Evolutionary conservation across 768 basidiomycete genomes (phyloP).

Genomic region (Auricularia cornea): DNA sequence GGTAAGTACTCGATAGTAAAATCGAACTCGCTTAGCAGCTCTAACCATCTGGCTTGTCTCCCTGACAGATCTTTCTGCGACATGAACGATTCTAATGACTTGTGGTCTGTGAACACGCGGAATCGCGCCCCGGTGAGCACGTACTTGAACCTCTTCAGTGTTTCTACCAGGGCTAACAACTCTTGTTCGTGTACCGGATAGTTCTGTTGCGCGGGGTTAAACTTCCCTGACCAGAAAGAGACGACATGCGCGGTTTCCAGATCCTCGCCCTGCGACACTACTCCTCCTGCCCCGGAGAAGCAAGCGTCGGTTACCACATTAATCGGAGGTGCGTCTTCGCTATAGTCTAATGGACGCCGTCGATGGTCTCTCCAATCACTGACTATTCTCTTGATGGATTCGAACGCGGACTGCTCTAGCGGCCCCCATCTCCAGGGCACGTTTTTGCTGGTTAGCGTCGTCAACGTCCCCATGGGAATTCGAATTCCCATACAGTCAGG

Average conservation of each 20-base stretch:
- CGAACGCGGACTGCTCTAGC: constrained; percentile 13
- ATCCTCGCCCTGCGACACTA: constrained; percentile 20
- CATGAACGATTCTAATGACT: constrained; percentile 1
- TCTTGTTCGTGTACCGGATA: constrained; percentile 35
- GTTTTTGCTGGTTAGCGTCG: constrained; percentile 10
- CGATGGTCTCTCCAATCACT: not conserved
- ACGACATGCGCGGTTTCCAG: constrained; percentile 19
- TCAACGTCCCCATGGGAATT: constrained; percentile 8
- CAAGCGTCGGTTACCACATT: constrained; percentile 27
- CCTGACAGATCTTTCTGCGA: constrained; percentile 1
- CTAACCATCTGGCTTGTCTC: constrained; percentile 3
- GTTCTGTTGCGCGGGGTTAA: constrained; percentile 30
- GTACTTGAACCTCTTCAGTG: constrained; percentile 4
- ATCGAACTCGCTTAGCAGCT: constrained; percentile 5
- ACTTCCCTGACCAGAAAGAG: constrained; percentile 30
- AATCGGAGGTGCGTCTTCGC: constrained; percentile 13
- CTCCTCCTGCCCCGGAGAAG: constrained; percentile 21
- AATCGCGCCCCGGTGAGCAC: not conserved
- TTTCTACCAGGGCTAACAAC: constrained; percentile 29
- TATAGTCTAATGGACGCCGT: constrained; percentile 9
- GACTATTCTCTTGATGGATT: constrained; percentile 12
- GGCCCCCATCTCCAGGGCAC: constrained; percentile 9
- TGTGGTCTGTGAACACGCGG: constrained; percentile 4
- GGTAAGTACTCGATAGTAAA: constrained; percentile 4
- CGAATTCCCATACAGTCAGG: constrained; percentile 10